Conservation (phyloP, 805 yeast species). For the Cyberlindnera americana region DNA sequence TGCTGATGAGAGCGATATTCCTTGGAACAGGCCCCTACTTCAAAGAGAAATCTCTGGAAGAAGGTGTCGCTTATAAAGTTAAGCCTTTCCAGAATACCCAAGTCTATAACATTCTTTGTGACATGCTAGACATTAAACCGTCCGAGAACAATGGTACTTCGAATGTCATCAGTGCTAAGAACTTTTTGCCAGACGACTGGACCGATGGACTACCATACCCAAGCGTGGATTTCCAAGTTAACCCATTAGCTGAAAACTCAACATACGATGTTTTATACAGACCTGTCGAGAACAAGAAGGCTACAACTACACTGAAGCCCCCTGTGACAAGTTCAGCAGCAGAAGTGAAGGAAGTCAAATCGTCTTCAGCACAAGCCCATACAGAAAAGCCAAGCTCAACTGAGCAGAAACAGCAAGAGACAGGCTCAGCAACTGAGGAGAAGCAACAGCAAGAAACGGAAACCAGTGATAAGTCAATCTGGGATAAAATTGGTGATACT, state of each 20-base stretch:
- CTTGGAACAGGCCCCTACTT: constrained; percentile 82
- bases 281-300: constrained; percentile 5
- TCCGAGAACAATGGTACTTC: constrained; percentile 57
- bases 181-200: constrained; percentile 43
- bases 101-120: constrained; percentile 72
- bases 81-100: constrained; percentile 71
- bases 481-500: constrained; percentile 27
- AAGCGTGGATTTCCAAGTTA: constrained; percentile 41
- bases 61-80: constrained; percentile 28
- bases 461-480: constrained; percentile 22
- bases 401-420: too few species aligned
- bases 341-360: neutral
- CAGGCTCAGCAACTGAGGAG: constrained; percentile 18
- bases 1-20: constrained; percentile 81
- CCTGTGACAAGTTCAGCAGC: neutral
- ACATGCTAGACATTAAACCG: constrained; percentile 49
- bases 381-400: too few species aligned
- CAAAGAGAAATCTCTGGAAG: constrained; percentile 18
- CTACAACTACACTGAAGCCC: constrained; percentile 19
- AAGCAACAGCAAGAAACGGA: constrained; percentile 1
- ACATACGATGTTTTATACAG: constrained; percentile 47
- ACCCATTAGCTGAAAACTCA: constrained; percentile 40
- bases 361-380: too few species aligned
- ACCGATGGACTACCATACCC: constrained; percentile 46
- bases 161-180: constrained; percentile 25